These are phyloP conservation scores for Hapsidospora chrysogenum DNA, from an alignment of 495 filamentous ascomycete genomes.

Conservation along the genomic window DNA sequence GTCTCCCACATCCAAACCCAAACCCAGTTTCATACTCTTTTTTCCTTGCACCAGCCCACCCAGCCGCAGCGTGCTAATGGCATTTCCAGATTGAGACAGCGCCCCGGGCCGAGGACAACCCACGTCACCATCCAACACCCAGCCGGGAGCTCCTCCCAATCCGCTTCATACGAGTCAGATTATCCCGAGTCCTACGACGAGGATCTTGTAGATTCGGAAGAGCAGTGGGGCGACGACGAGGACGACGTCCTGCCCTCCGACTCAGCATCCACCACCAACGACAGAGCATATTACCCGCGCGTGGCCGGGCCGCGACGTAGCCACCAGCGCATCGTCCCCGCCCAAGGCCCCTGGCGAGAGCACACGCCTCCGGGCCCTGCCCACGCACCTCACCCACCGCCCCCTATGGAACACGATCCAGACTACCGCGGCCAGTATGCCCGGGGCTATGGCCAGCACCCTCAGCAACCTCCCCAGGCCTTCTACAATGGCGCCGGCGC, in stretches of 20 bases:
- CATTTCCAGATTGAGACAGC: too few relatives aligned
- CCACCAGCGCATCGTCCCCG: slow-evolving; percentile 13
- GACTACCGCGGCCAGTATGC: slow-evolving; percentile 22
- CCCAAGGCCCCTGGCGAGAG: background rate
- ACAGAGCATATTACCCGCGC: slow-evolving; percentile 7
- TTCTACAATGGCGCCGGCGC: slow-evolving; percentile 19
- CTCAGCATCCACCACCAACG: slow-evolving; percentile 46
- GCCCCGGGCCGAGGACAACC: too few relatives aligned
- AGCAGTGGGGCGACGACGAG: slow-evolving; percentile 14
- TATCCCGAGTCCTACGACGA: too few relatives aligned
- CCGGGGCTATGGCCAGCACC: slow-evolving; percentile 11
- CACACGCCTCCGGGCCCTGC: background rate
- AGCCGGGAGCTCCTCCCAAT: too few relatives aligned
- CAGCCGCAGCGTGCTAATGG: too few relatives aligned
- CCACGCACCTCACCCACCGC: slow-evolving; percentile 12
- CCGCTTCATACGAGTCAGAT: too few relatives aligned
- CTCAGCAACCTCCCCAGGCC: too few relatives aligned
- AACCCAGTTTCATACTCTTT: too few relatives aligned
- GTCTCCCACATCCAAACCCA: too few relatives aligned
- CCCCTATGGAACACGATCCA: slow-evolving; percentile 29
- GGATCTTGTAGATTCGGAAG: slow-evolving; percentile 10
- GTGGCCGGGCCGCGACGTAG: slow-evolving; percentile 16
- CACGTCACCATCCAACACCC: too few relatives aligned
- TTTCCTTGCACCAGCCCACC: too few relatives aligned
- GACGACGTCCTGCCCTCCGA: slow-evolving; percentile 68